Percentiles rank a stretch among this genome's conserved stretches.
Conservation (phyloP, 1,284 basidiomycete genomes). For the Entoloma clypeatum region DNA sequence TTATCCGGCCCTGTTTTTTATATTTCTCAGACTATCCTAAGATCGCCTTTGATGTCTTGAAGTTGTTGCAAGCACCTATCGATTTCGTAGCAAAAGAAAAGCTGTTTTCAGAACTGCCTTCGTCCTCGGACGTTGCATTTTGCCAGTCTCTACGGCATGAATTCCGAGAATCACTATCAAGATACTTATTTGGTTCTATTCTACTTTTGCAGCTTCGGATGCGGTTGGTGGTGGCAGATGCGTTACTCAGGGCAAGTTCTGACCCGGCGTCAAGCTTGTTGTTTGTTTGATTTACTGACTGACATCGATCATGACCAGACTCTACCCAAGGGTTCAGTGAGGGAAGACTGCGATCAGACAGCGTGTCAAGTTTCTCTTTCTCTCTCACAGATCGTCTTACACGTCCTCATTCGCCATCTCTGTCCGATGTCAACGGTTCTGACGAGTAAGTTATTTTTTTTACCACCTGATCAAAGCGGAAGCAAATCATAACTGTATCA, state of each 20-base stretch:
- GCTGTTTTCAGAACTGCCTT: slow-evolving; percentile 3
- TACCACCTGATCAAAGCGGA: neutral
- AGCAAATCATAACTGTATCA: neutral
- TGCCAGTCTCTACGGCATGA: slow-evolving; percentile 5
- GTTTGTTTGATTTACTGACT: neutral
- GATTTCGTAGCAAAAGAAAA: slow-evolving; percentile 4
- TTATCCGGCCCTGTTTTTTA: slow-evolving; percentile 11
- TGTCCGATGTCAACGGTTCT: slow-evolving; percentile 8
- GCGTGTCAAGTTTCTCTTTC: slow-evolving; percentile 10
- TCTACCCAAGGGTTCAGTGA: slow-evolving; percentile 6
- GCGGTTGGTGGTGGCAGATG: slow-evolving; percentile 10
- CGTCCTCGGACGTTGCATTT: neutral
- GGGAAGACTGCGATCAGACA: slow-evolving; percentile 13
- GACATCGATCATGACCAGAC: slow-evolving; percentile 12
- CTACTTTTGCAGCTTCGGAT: slow-evolving; percentile 14
- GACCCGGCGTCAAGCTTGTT: neutral
- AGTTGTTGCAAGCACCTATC: slow-evolving; percentile 8
- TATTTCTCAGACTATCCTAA: slow-evolving; percentile 13
- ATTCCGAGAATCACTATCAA: slow-evolving; percentile 14
- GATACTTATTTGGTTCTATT: slow-evolving; percentile 13
- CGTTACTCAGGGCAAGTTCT: slow-evolving; percentile 7
- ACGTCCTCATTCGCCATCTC: slow-evolving; percentile 16
- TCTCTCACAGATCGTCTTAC: slow-evolving; percentile 13
- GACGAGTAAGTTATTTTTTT: slow-evolving; percentile 11
- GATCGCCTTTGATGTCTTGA: slow-evolving; percentile 8